Evolutionary conservation across 306 rosid genomes (phyloP), one percentile per base, ranked within the genome.

Genomic region (Benincasa hispida): DNA sequence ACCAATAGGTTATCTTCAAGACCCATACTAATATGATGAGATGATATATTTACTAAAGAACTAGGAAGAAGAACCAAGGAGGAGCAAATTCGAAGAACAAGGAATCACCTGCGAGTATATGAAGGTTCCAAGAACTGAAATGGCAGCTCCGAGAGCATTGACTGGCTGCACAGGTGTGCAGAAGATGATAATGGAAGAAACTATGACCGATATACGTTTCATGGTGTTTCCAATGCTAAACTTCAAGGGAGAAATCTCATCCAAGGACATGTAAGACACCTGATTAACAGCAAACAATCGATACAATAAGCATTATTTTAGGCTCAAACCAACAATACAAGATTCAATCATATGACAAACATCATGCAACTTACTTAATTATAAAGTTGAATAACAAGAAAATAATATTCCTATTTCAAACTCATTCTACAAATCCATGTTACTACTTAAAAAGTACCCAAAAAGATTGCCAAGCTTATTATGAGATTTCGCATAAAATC

Each of bases 211-310:
- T 62, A 94, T 94, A n/a, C n/a, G n/a, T n/a, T n/a, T n/a, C n/a
- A n/a, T n/a, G n/a, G n/a, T n/a, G n/a, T n/a, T n/a, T n/a, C n/a
- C n/a, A n/a, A n/a, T n/a, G n/a, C n/a, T n/a, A n/a, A n/a, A n/a
- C n/a, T n/a, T n/a, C n/a, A n/a, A n/a, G n/a, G n/a, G n/a, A n/a
- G n/a, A n/a, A n/a, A n/a, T n/a, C n/a, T n/a, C n/a, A n/a, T n/a
- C n/a, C 80, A 94, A 83, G 63, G 98, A 94, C 98, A 94, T 94
- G 88, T 94, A 94, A 39, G 98, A 94, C 27, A 94, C 98, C 69
- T 91, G 98, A 83, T 94, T 94, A 21, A 12, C 74, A 39, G 56
- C 0, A 69, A 6, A 24, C 19, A 68, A 13, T 22, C 5, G 6
- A 22, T 12, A 22, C 39, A 41, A 11, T 28, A 2, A 37, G 55